Base-by-base conservation (phyloP, 441 rosid species). In the Manihot esculenta region DNA sequence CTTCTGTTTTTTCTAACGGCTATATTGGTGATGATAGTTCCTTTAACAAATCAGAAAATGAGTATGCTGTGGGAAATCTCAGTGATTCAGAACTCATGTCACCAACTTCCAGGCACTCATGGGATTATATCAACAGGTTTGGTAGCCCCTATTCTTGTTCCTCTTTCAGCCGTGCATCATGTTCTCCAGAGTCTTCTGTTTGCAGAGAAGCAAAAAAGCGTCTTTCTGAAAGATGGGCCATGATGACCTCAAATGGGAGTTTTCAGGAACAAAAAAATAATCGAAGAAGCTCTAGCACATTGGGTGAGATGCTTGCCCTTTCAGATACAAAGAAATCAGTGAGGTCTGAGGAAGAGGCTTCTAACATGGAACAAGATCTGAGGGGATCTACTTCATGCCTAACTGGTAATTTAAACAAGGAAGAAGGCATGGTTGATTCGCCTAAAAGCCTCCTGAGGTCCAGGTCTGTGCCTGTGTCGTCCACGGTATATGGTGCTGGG, bases 251-350 rank as follows among this genome's bases (percentile, higher is more conserved):
- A 62, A 77, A 77, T 62, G 84, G 88, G 72, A 82, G 76, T 72
- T 73, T 75, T 65, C 88, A 79, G 76, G 91, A 86, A 57, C 89
- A 83, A 51, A 90, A 86, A 69, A 81, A 67, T 66, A 65, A 80
- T 44, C 70, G 80, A 63, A 84, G 85, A 84, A 85, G 88, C 82
- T 95, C 99, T n/a, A 89, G 91, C 72, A 91, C 99, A 47, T 77
- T 92, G 84, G 99, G 98, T 26, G 98, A 95, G 83, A 95, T 95
- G 99, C 98, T 92, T 78, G 89, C 97, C 6, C 88, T 95, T 69
- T 87, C 93, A 41, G 97, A 95, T 80, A 63, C 82, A 26, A 89
- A 81, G 74, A 85, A 82, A 72, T 75, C 77, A 7, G 60, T 60
- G 45, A 81, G 50, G 78, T 73, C 80, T 18, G 82, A 78, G 54